These are phyloP conservation scores for Scheffersomyces segobiensis DNA, from an alignment of 1,139 yeast species.

Conservation along the genomic window DNA sequence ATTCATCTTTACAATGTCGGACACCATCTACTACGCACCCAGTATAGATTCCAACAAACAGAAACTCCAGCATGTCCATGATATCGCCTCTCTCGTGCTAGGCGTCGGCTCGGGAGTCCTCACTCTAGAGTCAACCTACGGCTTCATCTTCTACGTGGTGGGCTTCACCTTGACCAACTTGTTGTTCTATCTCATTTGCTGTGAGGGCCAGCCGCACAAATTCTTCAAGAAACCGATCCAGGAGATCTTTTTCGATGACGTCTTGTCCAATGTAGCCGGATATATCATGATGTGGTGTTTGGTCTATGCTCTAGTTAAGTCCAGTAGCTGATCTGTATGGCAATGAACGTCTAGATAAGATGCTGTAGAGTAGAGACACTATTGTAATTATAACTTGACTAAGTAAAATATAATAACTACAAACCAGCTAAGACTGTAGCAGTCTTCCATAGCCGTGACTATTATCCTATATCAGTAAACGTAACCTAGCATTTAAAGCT, in stretches of 20 bases:
- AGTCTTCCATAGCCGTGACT: not conserved
- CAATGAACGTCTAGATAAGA: not conserved
- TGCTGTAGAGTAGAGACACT: not conserved
- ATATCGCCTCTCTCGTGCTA: slow-evolving; percentile 61
- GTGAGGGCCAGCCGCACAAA: slow-evolving; percentile 40
- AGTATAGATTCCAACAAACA: slow-evolving; percentile 35
- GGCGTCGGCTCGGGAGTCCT: slow-evolving; percentile 77
- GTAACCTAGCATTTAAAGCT: not conserved
- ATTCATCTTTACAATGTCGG: slow-evolving; percentile 5
- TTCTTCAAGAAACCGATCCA: slow-evolving; percentile 57
- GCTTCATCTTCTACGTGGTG: slow-evolving; percentile 58
- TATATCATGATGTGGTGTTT: slow-evolving; percentile 85
- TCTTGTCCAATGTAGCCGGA: slow-evolving; percentile 64
- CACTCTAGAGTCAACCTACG: slow-evolving; percentile 63
- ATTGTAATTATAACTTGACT: not conserved
- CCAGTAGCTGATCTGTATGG: slow-evolving; percentile 4
- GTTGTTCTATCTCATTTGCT: slow-evolving; percentile 42
- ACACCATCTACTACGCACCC: slow-evolving; percentile 12
- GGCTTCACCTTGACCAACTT: slow-evolving; percentile 48
- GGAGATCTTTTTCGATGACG: slow-evolving; percentile 56
- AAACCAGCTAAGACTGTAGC: not conserved
- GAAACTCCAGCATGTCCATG: slow-evolving; percentile 56
- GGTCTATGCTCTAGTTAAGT: slow-evolving; percentile 60
- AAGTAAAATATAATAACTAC: not conserved
- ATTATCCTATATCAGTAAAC: not conserved